A percentile compares a stretch with the other conserved stretches of the same genome.
Evolutionary conservation across 1,284 basidiomycete species (phyloP).

Genomic region (Rhodotorula glutinis): DNA sequence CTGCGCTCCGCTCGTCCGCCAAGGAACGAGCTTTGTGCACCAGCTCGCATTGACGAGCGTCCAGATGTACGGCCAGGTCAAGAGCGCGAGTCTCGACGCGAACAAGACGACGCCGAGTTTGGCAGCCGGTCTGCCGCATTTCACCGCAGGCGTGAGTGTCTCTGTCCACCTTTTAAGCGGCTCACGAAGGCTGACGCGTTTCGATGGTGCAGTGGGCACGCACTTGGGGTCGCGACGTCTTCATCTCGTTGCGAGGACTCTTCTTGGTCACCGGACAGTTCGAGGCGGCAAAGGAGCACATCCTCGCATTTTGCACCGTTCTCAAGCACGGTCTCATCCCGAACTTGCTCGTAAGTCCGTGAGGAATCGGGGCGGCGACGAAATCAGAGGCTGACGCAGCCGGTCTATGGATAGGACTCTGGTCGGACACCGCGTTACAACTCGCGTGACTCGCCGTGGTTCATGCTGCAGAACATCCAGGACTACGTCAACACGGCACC

Average conservation of each 20-base stretch:
- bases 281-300: constrained; percentile 76
- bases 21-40: constrained; percentile 83
- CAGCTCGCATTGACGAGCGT: constrained; percentile 78
- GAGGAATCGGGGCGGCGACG: not conserved
- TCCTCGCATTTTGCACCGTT: constrained; percentile 59
- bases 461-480: constrained; percentile 98
- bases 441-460: constrained; percentile 91
- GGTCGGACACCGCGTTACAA: constrained; percentile 62
- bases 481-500: constrained; percentile 84
- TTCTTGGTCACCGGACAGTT: constrained; percentile 91
- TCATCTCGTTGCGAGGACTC: constrained; percentile 80
- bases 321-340: constrained; percentile 64
- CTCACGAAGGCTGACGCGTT: not conserved
- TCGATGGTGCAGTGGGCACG: constrained; percentile 64
- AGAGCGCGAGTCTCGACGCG: constrained; percentile 75
- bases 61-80: constrained; percentile 87
- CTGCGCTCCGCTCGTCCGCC: constrained; percentile 75
- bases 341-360: constrained; percentile 72
- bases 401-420: constrained; percentile 28
- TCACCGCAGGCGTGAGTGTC: constrained; percentile 59
- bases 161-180: not conserved
- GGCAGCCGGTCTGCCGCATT: constrained; percentile 92
- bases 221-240: constrained; percentile 92
- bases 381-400: not conserved
- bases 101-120: constrained; percentile 67